Evolutionary conservation across 2,329 filamentous ascomycete genomes (phyloP), one percentile per base, ranked within the genome.

Genomic region (Dothiorella sarmentorum): DNA sequence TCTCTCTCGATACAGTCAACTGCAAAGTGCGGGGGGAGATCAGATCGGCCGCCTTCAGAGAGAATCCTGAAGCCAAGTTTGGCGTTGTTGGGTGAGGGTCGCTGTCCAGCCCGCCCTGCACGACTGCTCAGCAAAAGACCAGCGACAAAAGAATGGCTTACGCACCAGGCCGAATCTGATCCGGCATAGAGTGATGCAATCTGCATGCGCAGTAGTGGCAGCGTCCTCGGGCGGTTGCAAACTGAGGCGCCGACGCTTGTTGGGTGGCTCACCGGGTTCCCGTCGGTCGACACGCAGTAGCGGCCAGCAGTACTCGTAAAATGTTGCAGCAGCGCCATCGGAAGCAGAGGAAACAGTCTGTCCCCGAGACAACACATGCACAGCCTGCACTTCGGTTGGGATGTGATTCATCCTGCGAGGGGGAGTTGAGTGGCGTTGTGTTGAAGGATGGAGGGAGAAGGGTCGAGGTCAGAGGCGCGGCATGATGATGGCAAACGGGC

Each of bases 291-390:
- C 3, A 26, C 29, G 33, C 22, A 24, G 49, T 40, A 35, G 35
- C 49, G 49, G 49, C 33, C 49, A 53, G 33, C 49, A 53, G 17
- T 53, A 53, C 20, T 40, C 22, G 20, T 24, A 24, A 22, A 53
- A 40, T 20, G 22, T 40, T 15, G 49, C 49, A 18, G 49, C 49
- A 29, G 35, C 33, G 26, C 24, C 11, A 7, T 24, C 22, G 4
- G 33, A 11, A 17, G 35, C 7, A 53, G 35, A 11, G 7, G 35
- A 29, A 11, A 17, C 11, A n/a, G 4, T 22, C 33, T 27, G 15
- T 7, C 24, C 49, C 10, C 17, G 11, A 7, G n/a, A 29, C 10
- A 29, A 13, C 10, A 40, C n/a, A 18, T 53, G 33, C 5, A 40
- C 49, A 1, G 35, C n/a, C 10, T 40, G 33, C 1, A 53, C 49